Conservation (phyloP, 2,329 filamentous ascomycete genomes). For the Ascochyta pisi region DNA sequence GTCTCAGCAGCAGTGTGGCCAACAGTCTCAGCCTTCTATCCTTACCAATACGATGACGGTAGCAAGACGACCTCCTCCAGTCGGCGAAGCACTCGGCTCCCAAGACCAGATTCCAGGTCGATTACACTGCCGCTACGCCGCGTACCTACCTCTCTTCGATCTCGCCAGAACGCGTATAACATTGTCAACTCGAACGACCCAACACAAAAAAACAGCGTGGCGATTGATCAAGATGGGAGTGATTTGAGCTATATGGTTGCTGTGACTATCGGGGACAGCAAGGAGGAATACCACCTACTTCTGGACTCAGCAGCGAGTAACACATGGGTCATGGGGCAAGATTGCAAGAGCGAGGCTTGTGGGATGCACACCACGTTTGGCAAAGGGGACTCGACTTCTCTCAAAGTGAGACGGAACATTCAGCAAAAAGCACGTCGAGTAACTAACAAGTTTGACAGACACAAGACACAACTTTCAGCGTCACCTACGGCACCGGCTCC, state of each 20-base stretch:
- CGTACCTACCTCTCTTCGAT: slow-evolving; percentile 35
- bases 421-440: neutral
- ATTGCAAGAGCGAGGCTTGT: slow-evolving; percentile 73
- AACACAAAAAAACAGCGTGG: slow-evolving; percentile 54
- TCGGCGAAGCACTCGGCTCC: slow-evolving; percentile 15
- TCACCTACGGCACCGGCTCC: slow-evolving; percentile 79
- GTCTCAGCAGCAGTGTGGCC: slow-evolving; percentile 36
- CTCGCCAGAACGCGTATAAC: slow-evolving; percentile 58
- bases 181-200: slow-evolving; percentile 47
- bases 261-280: slow-evolving; percentile 58
- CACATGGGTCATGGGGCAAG: slow-evolving; percentile 81
- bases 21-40: slow-evolving; percentile 45
- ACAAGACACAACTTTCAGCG: slow-evolving; percentile 63
- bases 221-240: slow-evolving; percentile 61
- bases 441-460: slow-evolving; percentile 39
- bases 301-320: slow-evolving; percentile 66
- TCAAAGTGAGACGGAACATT: slow-evolving; percentile 48
- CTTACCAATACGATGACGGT: slow-evolving; percentile 33
- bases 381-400: slow-evolving; percentile 67
- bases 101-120: slow-evolving; percentile 6
- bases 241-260: slow-evolving; percentile 63
- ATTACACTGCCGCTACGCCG: slow-evolving; percentile 41
- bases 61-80: slow-evolving; percentile 11
- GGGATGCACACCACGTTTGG: slow-evolving; percentile 74
- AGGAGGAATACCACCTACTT: slow-evolving; percentile 60